A percentile compares a stretch with the other conserved stretches of the same genome.
These are phyloP conservation scores for Globisporangium alternatum DNA, from an alignment of 352 stramenopile genomes.

Conservation along the genomic window DNA sequence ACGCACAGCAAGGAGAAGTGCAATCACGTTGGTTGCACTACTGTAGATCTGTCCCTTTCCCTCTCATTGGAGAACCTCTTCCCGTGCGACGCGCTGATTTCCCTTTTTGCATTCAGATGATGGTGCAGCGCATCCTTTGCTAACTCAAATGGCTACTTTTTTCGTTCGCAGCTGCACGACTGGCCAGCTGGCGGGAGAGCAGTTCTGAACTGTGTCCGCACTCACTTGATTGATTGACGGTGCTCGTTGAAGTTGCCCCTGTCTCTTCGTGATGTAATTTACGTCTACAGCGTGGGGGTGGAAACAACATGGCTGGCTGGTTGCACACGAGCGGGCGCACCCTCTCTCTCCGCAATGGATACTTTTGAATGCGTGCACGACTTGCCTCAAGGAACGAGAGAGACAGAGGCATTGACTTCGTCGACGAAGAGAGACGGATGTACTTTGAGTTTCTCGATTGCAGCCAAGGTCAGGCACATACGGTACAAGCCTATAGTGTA, in stretches of 20 bases:
- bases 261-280: conserved; percentile 10
- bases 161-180: conserved; percentile 10
- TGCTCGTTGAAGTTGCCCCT: conserved; percentile 8
- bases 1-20: neutral
- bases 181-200: neutral
- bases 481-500: neutral
- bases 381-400: conserved; percentile 5
- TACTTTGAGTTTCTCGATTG: neutral
- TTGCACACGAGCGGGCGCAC: neutral
- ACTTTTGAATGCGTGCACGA: conserved; percentile 11
- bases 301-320: neutral
- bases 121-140: neutral
- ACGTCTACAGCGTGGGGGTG: conserved; percentile 3
- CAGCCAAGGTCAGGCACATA: neutral
- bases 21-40: conserved; percentile 8
- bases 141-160: neutral
- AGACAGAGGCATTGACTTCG: neutral
- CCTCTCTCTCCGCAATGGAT: conserved; percentile 9
- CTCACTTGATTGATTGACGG: neutral
- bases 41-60: conserved; percentile 7
- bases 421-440: neutral
- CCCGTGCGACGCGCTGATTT: conserved; percentile 3
- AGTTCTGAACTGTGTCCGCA: conserved; percentile 5
- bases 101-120: conserved; percentile 6
- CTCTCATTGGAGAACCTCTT: conserved; percentile 13